Evolutionary conservation across 257 asterid species (phyloP).

Genomic region (Ophiorrhiza pumila): DNA sequence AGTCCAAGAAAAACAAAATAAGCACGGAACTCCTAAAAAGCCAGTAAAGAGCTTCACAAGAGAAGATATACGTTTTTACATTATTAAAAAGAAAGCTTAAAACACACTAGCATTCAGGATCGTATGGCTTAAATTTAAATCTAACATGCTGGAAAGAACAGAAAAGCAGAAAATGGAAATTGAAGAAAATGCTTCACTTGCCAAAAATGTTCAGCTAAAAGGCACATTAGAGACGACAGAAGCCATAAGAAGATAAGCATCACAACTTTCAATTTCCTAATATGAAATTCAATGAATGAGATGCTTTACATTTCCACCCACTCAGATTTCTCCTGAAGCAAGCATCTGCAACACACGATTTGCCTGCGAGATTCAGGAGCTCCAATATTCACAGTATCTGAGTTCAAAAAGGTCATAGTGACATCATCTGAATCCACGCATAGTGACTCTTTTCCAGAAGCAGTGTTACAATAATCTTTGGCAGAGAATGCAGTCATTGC

Average conservation of each 20-base stretch:
- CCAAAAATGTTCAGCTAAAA: not conserved
- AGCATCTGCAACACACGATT: slow-evolving; percentile 37
- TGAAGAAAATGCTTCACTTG: not conserved
- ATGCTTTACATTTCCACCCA: slow-evolving; percentile 48
- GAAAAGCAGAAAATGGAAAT: not conserved
- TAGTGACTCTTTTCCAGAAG: slow-evolving; percentile 26
- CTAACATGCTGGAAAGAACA: not conserved
- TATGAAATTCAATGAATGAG: not conserved
- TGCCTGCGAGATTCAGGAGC: slow-evolving; percentile 35
- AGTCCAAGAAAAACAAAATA: not conserved
- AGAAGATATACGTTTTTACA: not conserved
- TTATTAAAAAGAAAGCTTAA: not conserved
- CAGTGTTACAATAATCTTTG: slow-evolving; percentile 14
- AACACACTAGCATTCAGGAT: not conserved
- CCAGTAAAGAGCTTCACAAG: not conserved
- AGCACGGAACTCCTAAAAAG: not conserved
- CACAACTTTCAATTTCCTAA: not conserved
- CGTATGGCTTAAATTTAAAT: too few species aligned
- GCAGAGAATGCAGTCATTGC: slow-evolving; percentile 6
- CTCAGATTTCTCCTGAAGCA: slow-evolving; percentile 37
- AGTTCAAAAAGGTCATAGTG: slow-evolving; percentile 34
- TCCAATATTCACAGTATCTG: slow-evolving; percentile 38
- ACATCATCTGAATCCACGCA: slow-evolving; percentile 21
- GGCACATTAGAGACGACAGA: not conserved
- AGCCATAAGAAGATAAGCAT: not conserved